These are phyloP conservation scores for carrot (Daucus carota) DNA, from an alignment of 129 eudicot genomes.

Conservation along the genomic window DH1_v3.0 NC_030385.2:39356501-39357000, in stretches of 20 bases:
- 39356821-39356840: no score
- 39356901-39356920: no score
- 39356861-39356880: no score
- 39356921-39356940: no score
- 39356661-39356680: constrained; percentile 43
- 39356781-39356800: background rate
- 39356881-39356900: no score
- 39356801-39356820: no score
- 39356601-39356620: constrained; percentile 50
- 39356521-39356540: background rate
- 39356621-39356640: constrained; percentile 70
- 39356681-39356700: background rate
- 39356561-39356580: background rate
- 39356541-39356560: background rate
- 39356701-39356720: constrained; percentile 6
- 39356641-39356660: constrained; percentile 29
- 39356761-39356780: background rate
- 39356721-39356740: constrained; percentile 49
- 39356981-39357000: no score
- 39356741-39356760: constrained; percentile 35
- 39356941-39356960: no score
- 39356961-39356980: no score
- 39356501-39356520: background rate
- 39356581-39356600: background rate
- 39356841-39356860: no score